Percentiles rank a stretch among this genome's conserved stretches.
phyloP scores from a whole-genome alignment of 164 flowering plant genomes.

The Magnolia kwangsiensis region DNA sequence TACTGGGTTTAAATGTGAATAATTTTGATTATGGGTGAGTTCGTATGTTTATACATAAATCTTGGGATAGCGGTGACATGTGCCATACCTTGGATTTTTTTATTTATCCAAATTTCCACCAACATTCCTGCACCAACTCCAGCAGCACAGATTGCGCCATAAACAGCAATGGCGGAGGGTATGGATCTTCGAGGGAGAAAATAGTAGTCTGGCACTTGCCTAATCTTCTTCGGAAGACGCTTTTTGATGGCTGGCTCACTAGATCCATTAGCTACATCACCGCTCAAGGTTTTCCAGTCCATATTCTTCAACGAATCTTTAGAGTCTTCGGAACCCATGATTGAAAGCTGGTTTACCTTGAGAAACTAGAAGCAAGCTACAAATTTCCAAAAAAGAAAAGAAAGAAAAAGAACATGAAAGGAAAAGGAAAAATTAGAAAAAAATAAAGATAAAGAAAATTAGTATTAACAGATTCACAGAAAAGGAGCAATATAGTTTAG shows the following conservation, averaged over 20 bases:
- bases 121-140: slow-evolving; percentile 92
- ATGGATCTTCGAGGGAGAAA: slow-evolving; percentile 75
- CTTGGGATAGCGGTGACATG: neutral
- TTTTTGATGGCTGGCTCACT: slow-evolving; percentile 41
- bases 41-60: no score
- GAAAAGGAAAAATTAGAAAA: no score
- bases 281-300: slow-evolving; percentile 58
- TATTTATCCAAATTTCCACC: slow-evolving; percentile 70
- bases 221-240: slow-evolving; percentile 56
- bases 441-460: no score
- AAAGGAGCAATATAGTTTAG: no score
- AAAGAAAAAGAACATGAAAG: neutral
- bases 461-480: no score
- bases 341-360: neutral
- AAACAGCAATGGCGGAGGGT: slow-evolving; percentile 55
- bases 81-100: slow-evolving; percentile 62
- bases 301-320: slow-evolving; percentile 51
- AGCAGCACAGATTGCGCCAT: slow-evolving; percentile 63
- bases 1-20: neutral
- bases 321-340: slow-evolving; percentile 34
- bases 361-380: neutral
- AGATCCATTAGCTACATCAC: slow-evolving; percentile 25
- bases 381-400: no score
- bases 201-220: slow-evolving; percentile 74
- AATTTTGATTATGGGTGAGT: no score